Percentiles rank a stretch among this genome's conserved stretches.
Evolutionary conservation across 305 asterid genomes (phyloP).

Genomic region (Solanum hybrid): DNA sequence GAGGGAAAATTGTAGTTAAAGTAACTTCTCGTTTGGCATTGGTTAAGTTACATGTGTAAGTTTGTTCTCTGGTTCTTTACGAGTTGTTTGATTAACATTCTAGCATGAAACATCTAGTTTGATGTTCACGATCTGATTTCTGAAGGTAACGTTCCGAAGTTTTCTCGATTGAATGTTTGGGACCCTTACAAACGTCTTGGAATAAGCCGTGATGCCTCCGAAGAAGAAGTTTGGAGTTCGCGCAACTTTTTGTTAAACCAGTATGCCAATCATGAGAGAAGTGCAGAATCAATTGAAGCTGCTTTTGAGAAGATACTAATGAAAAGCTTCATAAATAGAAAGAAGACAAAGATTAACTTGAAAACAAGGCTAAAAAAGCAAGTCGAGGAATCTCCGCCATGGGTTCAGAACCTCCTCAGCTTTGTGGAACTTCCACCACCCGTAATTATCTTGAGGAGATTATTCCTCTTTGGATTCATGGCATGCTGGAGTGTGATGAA

Average conservation of each 20-base stretch:
- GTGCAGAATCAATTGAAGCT: constrained; percentile 80
- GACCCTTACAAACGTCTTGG: constrained; percentile 92
- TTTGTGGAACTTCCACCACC: constrained; percentile 85
- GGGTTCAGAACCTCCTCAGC: constrained; percentile 77
- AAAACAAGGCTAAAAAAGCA: constrained; percentile 80
- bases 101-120: not conserved
- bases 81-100: not conserved
- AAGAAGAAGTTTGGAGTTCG: constrained; percentile 95
- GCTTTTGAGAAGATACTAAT: constrained; percentile 87
- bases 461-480: constrained; percentile 88
- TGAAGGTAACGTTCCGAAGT: constrained; percentile 49
- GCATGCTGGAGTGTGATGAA: constrained; percentile 96
- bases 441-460: constrained; percentile 74
- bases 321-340: constrained; percentile 72
- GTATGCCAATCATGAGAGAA: constrained; percentile 68
- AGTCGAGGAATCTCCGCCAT: constrained; percentile 98
- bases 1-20: not conserved
- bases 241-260: constrained; percentile 77
- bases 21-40: not conserved
- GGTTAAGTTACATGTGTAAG: not conserved
- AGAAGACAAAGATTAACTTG: constrained; percentile 82
- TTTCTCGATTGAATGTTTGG: constrained; percentile 70
- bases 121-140: constrained; percentile 2
- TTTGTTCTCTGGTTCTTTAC: not conserved
- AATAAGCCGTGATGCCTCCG: constrained; percentile 67